These are phyloP conservation scores for Roridomyces roridus DNA, from an alignment of 768 basidiomycete species.

Conservation along the genomic window DNA sequence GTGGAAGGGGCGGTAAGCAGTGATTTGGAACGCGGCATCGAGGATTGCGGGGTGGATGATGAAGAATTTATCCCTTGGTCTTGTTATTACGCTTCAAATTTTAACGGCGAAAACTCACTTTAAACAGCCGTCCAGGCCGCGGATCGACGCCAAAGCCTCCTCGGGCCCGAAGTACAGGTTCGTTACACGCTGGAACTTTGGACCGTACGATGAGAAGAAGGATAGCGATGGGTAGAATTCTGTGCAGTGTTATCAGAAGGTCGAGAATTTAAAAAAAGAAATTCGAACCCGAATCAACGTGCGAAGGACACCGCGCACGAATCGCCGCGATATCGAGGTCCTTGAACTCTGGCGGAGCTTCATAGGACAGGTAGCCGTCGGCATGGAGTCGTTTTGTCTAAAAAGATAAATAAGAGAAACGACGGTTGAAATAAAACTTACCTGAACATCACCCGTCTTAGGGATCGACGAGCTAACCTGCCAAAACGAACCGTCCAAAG, in stretches of 20 bases:
- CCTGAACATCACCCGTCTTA: not conserved
- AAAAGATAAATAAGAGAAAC: not conserved
- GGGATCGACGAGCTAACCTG: conserved; percentile 15
- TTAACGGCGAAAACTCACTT: not conserved
- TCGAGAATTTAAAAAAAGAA: not conserved
- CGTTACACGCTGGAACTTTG: conserved; percentile 5
- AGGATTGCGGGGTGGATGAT: conserved; percentile 23
- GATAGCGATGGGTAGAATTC: conserved; percentile 8
- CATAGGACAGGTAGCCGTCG: conserved; percentile 7
- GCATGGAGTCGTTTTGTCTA: not conserved
- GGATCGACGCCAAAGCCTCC: conserved; percentile 8
- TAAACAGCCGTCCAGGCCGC: conserved; percentile 8
- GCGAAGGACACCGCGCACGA: not conserved
- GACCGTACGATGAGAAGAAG: conserved; percentile 7
- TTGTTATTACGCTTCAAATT: not conserved
- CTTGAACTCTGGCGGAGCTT: not conserved
- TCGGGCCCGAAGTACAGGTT: not conserved
- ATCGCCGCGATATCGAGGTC: conserved; percentile 5
- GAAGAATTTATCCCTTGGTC: not conserved
- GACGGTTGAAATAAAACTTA: not conserved
- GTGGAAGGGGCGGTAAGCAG: conserved; percentile 36
- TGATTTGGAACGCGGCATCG: conserved; percentile 42
- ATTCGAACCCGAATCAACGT: conserved; percentile 6
- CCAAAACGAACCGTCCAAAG: conserved; percentile 5
- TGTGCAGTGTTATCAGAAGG: not conserved